Evolutionary conservation across 345 rosid genomes (phyloP), one percentile per base, ranked within the genome.

Genomic region (Draba incana): DNA sequence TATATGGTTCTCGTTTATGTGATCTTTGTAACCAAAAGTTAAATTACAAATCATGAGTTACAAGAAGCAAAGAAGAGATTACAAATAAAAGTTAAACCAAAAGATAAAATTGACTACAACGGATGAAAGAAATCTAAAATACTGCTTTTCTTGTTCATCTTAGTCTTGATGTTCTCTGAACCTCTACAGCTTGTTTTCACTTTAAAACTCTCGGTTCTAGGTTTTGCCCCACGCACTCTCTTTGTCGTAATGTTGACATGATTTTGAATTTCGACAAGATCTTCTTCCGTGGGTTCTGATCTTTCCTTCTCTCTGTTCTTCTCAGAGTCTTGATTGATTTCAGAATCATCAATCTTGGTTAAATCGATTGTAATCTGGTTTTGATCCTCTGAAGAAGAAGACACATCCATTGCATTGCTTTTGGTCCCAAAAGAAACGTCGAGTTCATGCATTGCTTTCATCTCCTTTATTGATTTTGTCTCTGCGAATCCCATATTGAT

Each of bases 111-210:
- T 15, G 46, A 42, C 66, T 78, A 87, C 49, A 82, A 81, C 5
- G 50, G 74, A 51, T 85, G 69, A 75, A 88, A 88, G 83, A 85
- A 90, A 55, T 83, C 82, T 83, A 93, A 71, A 57, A 90, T 88
- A 65, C 78, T 80, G 16, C 63, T 75, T 37, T 72, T 64, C 44
- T 57, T 64, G 28, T 64, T 72, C 14, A 16, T 64, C 44, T 24
- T 72, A 7, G 64, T 74, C 70, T 68, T 83, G 16, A 61, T 67
- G 44, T 66, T 64, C 57, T 71, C 84, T 20, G 77, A 66, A 46
- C 39, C 68, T 71, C 28, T 79, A 60, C 57, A 6, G 71, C 66
- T 80, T 55, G 62, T 65, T 77, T 66, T 76, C 75, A 72, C 65
- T 70, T 79, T 81, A 48, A 52, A 68, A 45, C 47, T 71, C 61